Percentiles rank a stretch among this genome's conserved stretches.
These are phyloP conservation scores for Blastocrithidia nonstop DNA, from an alignment of 208 protist genomes.

Conservation along the genomic window DNA sequence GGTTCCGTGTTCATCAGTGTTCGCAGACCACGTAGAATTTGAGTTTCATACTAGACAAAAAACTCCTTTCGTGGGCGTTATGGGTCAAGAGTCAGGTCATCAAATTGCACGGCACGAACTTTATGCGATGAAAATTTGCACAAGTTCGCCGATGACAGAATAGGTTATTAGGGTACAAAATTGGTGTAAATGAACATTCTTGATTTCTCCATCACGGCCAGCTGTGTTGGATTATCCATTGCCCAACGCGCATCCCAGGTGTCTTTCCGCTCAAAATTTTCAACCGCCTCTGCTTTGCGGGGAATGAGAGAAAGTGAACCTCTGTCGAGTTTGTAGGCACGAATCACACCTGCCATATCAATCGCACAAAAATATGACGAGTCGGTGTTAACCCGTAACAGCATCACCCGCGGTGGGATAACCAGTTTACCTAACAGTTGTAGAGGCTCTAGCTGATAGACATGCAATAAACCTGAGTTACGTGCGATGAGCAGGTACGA, in stretches of 20 bases:
- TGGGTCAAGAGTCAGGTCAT: slow-evolving; percentile 89
- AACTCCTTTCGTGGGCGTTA: slow-evolving; percentile 76
- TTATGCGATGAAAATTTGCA: slow-evolving; percentile 87
- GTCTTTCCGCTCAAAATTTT: slow-evolving; percentile 87
- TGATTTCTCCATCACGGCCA: slow-evolving; percentile 93
- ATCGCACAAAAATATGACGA: slow-evolving; percentile 78
- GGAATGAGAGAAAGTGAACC: slow-evolving; percentile 42
- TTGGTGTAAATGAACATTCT: slow-evolving; percentile 87
- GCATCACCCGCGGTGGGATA: slow-evolving; percentile 62
- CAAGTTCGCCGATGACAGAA: slow-evolving; percentile 79
- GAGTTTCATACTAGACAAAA: slow-evolving; percentile 82
- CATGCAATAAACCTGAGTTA: slow-evolving; percentile 79
- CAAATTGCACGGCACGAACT: slow-evolving; percentile 80
- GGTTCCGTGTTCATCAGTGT: slow-evolving; percentile 32
- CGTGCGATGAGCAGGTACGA: slow-evolving; percentile 71
- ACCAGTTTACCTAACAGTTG: slow-evolving; percentile 65
- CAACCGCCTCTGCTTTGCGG: slow-evolving; percentile 29
- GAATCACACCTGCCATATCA: slow-evolving; percentile 81
- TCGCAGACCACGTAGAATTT: slow-evolving; percentile 77
- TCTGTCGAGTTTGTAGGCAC: slow-evolving; percentile 37
- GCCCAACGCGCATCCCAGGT: slow-evolving; percentile 91
- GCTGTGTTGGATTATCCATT: slow-evolving; percentile 82
- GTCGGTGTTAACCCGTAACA: slow-evolving; percentile 84
- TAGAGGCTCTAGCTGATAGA: slow-evolving; percentile 79
- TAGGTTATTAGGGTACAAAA: slow-evolving; percentile 81